Percentiles rank a stretch among this genome's conserved stretches.
These are phyloP conservation scores for Onygenales sp. DNA, from an alignment of 2,329 filamentous ascomycete genomes.

Conservation along the genomic window DNA sequence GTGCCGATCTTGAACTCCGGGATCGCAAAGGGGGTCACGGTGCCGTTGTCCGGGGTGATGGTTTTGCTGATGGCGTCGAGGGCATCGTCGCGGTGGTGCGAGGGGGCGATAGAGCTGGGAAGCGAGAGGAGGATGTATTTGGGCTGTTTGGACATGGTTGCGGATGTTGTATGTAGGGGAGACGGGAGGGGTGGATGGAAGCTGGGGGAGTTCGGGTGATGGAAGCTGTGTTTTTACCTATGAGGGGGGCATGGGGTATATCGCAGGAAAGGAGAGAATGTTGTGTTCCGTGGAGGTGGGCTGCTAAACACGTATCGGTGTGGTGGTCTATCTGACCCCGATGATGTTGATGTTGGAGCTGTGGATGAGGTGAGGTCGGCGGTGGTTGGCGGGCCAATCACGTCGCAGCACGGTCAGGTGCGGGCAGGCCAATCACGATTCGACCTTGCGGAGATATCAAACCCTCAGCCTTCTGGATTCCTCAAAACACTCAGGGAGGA, in stretches of 20 bases:
- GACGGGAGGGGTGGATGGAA: not conserved
- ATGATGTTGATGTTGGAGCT: not conserved
- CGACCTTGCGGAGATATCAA: no score
- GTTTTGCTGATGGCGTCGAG: slow-evolving; percentile 65
- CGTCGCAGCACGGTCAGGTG: not conserved
- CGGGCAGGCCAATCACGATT: no score
- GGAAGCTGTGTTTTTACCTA: not conserved
- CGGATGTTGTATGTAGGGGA: not conserved
- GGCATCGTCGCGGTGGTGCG: slow-evolving; percentile 70
- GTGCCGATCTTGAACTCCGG: slow-evolving; percentile 98
- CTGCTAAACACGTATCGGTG: not conserved
- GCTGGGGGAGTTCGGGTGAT: no score
- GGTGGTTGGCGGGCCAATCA: not conserved
- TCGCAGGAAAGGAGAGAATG: not conserved
- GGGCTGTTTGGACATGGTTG: slow-evolving; percentile 33
- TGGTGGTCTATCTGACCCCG: not conserved
- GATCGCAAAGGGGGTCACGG: slow-evolving; percentile 66
- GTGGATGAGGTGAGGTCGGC: not conserved
- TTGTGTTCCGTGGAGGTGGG: not conserved
- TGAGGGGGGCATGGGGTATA: not conserved
- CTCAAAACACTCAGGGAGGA: no score
- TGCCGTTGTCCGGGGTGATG: slow-evolving; percentile 64
- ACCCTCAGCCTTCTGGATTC: no score
- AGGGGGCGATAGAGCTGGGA: slow-evolving; percentile 75
- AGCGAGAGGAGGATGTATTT: slow-evolving; percentile 87